phyloP scores from a whole-genome alignment of 306 rosid genomes.

The Prunus kanzakura region DNA sequence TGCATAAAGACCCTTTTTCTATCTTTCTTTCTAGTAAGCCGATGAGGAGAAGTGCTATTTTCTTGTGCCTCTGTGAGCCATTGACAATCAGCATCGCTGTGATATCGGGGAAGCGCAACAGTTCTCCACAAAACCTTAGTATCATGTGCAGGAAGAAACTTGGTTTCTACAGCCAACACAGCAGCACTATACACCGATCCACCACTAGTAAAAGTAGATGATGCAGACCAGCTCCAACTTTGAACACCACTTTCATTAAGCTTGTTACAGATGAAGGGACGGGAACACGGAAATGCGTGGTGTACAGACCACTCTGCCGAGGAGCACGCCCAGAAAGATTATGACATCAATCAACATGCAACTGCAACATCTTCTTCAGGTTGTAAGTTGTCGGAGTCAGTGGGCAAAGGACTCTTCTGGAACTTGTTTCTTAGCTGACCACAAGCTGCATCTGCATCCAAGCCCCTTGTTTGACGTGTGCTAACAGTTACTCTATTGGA shows the following conservation, averaged over 20 bases:
- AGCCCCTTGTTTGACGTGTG: slow-evolving; percentile 84
- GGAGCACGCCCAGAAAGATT: slow-evolving; percentile 10
- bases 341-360: slow-evolving; percentile 41
- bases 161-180: background rate
- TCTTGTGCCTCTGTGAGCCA: background rate
- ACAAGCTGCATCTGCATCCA: slow-evolving; percentile 97
- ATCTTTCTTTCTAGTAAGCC: background rate
- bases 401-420: slow-evolving; percentile 72
- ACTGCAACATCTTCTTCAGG: slow-evolving; percentile 54
- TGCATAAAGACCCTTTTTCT: background rate
- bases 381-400: slow-evolving; percentile 42
- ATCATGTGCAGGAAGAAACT: background rate
- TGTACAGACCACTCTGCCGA: slow-evolving; percentile 6
- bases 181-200: background rate
- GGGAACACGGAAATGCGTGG: slow-evolving; percentile 13
- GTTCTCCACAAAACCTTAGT: background rate
- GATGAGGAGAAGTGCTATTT: background rate
- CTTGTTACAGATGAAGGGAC: slow-evolving; percentile 10
- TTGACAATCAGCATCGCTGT: background rate
- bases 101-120: background rate
- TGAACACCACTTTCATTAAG: slow-evolving; percentile 19
- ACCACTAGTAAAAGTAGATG: background rate
- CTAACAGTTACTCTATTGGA: slow-evolving; percentile 70
- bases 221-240: background rate
- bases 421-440: slow-evolving; percentile 90